A percentile compares a stretch with the other conserved stretches of the same genome.
Conservation (phyloP, 441 rosid genomes). For the Adansonia madagascariensis region DNA sequence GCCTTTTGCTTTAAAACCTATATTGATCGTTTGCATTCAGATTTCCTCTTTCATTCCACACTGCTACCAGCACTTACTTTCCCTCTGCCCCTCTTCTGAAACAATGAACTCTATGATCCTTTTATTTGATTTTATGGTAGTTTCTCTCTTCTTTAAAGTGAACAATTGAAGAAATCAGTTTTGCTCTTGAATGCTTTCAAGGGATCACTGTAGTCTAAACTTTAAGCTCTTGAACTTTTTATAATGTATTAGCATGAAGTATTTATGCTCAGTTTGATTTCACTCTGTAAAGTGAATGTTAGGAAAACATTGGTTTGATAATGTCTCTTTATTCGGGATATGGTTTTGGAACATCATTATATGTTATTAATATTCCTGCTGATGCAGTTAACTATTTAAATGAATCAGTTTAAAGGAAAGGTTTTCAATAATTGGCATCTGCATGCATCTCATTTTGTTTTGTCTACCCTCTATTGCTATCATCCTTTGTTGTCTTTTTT, state of each 20-base stretch:
- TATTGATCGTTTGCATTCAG: background rate
- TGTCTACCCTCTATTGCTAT: background rate
- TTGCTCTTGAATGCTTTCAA: background rate
- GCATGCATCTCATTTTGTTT: slow-evolving; percentile 8
- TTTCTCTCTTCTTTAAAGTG: background rate
- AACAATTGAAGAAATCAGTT: background rate
- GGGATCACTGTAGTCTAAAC: background rate
- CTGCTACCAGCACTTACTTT: background rate
- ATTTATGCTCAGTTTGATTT: background rate
- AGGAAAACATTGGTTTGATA: background rate
- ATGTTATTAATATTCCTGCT: slow-evolving; percentile 9
- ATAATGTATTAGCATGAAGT: background rate
- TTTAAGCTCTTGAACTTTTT: background rate
- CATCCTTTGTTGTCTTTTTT: background rate
- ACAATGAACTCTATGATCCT: background rate
- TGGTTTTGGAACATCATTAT: background rate
- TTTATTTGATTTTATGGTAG: slow-evolving; percentile 14
- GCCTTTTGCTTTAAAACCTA: background rate
- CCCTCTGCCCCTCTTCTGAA: no score
- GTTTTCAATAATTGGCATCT: background rate
- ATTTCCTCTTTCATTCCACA: background rate
- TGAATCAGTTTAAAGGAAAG: background rate
- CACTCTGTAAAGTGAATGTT: background rate
- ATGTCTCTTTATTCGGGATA: background rate
- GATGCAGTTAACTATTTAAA: background rate